Evolutionary conservation across 2,329 filamentous ascomycete species (phyloP), one percentile per base, ranked within the genome.

Genomic region (Penicillium vulpinum): DNA sequence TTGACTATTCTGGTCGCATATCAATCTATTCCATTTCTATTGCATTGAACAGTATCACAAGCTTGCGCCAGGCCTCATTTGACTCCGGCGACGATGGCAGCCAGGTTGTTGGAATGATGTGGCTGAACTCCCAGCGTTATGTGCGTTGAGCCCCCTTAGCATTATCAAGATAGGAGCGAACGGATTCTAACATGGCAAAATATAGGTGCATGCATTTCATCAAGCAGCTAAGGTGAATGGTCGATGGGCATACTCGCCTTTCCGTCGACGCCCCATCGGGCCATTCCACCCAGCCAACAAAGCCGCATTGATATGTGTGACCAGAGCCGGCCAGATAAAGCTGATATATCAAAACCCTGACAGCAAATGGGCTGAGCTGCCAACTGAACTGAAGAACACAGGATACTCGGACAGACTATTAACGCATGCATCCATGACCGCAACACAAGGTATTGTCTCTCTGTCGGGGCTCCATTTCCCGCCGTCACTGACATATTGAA

Each of bases 101-200:
- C 62, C 85, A 87, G 48, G 80, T 96, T 5, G 90, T 95, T 7
- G 94, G 93, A 4, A 84, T 91, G 71, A 89, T 91, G 75, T 99
- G 94, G 94, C 79, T 97, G 53, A 79, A 78, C 53, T 79, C 81
- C n/a, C 79, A 87, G 24, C 77, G 82, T 28, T 80, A 82, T 24
- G 76, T 76, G 60, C 58, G 70, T 62, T 24, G 11, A 22, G 8
- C 24, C 3, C 13, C 39, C 21, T 21, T 16, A 24, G 13, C 26
- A 13, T 51, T 46, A n/a, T n/a, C 44, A 24, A 11, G 11, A 26
- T 38, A 46, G 22, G 36, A 28, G 40, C 9, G 13, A 47, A 54
- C 22, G 5, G 9, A 5, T 5, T 47, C 48, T 62, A 9, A 63
- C 50, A 49, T n/a, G 29, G 6, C 2, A 28, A n/a, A n/a, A 47